Conservation (phyloP, 805 yeast genomes). For the Scheffersomyces ergatensis region DNA sequence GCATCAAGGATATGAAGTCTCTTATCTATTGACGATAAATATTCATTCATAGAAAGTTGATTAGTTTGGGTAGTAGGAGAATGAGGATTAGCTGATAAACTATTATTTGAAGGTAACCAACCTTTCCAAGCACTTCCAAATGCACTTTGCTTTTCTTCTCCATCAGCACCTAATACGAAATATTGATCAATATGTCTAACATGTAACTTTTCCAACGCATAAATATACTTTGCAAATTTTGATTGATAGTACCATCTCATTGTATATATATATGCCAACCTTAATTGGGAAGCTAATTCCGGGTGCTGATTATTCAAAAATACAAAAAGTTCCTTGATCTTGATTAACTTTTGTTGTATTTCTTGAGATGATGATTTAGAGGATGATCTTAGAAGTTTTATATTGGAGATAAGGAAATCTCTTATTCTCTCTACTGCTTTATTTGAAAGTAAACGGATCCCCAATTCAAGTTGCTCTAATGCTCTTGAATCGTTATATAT, state of each 20-base stretch:
- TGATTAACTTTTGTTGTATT: constrained; percentile 64
- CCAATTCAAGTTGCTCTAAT: constrained; percentile 26
- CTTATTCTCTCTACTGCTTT: constrained; percentile 77
- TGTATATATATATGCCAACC: constrained; percentile 79
- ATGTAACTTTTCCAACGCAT: constrained; percentile 65
- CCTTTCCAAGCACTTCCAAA: constrained; percentile 21
- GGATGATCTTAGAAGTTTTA: constrained; percentile 60
- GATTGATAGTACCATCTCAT: constrained; percentile 91
- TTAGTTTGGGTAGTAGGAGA: not conserved
- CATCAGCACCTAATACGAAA: constrained; percentile 47
- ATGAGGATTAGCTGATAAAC: constrained; percentile 11
- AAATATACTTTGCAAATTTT: constrained; percentile 72
- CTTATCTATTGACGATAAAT: constrained; percentile 50
- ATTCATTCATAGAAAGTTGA: constrained; percentile 44
- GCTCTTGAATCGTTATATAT: constrained; percentile 12
- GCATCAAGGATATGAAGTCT: constrained; percentile 54
- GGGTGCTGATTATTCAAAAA: constrained; percentile 57
- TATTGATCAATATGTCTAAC: constrained; percentile 53
- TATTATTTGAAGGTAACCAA: constrained; percentile 19
- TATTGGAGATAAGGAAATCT: constrained; percentile 60
- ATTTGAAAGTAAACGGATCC: constrained; percentile 49
- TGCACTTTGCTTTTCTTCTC: constrained; percentile 16
- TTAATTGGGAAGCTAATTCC: constrained; percentile 67
- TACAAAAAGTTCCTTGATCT: constrained; percentile 57
- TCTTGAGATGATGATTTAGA: constrained; percentile 66